Percentiles rank a stretch among this genome's conserved stretches.
Evolutionary conservation across 208 protist genomes (phyloP).

Genomic region (Naegleria lovaniensis): DNA sequence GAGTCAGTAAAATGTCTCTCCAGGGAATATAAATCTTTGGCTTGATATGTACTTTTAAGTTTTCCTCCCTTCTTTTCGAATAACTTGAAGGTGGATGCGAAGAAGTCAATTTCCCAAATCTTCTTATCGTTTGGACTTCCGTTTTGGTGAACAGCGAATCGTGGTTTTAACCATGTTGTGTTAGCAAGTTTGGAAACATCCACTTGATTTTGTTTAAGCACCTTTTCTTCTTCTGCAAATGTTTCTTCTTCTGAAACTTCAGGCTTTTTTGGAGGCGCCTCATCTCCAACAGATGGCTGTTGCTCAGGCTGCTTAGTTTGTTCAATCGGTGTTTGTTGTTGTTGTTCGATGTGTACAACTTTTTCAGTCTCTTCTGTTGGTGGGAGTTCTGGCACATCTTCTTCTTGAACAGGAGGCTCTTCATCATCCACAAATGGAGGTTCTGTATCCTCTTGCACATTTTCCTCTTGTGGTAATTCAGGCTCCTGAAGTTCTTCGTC

Average conservation of each 20-base stretch:
- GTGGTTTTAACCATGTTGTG: not conserved
- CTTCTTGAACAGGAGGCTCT: not conserved
- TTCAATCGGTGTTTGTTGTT: not conserved
- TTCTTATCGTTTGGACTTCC: constrained; percentile 29
- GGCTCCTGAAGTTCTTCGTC: not conserved
- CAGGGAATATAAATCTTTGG: constrained; percentile 50
- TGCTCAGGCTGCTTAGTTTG: not conserved
- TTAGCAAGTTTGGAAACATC: not conserved
- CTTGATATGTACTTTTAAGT: constrained; percentile 42
- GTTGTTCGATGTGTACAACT: not conserved
- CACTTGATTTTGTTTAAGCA: not conserved
- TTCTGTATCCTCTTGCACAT: not conserved
- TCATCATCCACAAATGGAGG: not conserved
- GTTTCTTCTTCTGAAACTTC: not conserved
- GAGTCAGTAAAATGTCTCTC: constrained; percentile 46
- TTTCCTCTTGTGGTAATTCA: not conserved
- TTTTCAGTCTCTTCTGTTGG: not conserved
- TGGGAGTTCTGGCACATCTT: not conserved
- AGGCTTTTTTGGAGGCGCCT: not conserved
- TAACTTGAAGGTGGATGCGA: constrained; percentile 39
- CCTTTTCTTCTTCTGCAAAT: not conserved
- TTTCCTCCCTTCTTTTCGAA: constrained; percentile 40
- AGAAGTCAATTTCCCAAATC: constrained; percentile 54
- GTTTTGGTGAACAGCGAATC: not conserved
- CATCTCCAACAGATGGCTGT: not conserved